phyloP scores from a whole-genome alignment of 1,139 yeast genomes.

The Suhomyces bolitotheri region DNA sequence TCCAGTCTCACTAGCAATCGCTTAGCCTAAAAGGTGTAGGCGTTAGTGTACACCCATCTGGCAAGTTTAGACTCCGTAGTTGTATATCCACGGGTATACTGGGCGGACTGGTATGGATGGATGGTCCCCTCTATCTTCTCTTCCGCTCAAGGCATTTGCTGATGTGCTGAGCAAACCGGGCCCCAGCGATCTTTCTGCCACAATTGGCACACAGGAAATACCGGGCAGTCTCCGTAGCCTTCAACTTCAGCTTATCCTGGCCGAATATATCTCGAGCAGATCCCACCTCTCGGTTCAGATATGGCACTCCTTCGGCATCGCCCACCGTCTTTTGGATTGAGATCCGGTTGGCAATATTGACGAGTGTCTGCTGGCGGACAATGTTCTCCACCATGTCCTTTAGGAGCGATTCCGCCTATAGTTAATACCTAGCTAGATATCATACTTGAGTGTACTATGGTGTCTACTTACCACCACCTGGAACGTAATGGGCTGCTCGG shows the following conservation, averaged over 20 bases:
- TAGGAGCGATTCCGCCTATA: slow-evolving; percentile 25
- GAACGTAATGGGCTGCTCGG: slow-evolving; percentile 19
- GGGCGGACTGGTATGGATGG: too few species aligned
- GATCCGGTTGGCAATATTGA: slow-evolving; percentile 28
- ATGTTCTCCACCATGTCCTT: slow-evolving; percentile 39
- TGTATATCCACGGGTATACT: too few species aligned
- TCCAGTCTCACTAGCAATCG: too few species aligned
- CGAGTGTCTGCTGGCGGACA: slow-evolving; percentile 36
- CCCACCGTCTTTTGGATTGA: slow-evolving; percentile 25
- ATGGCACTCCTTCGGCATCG: slow-evolving; percentile 10
- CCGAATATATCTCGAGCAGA: slow-evolving; percentile 40
- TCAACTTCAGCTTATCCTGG: slow-evolving; percentile 43
- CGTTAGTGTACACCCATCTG: too few species aligned
- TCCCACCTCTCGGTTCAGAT: slow-evolving; percentile 14
- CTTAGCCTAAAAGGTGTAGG: too few species aligned
- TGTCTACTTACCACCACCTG: slow-evolving; percentile 19
- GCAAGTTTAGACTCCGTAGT: too few species aligned
- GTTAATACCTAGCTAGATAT: slow-evolving; percentile 4
- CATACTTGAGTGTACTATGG: background rate
- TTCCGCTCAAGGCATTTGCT: slow-evolving; percentile 72
- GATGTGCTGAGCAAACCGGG: slow-evolving; percentile 88
- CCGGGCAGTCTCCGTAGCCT: slow-evolving; percentile 39
- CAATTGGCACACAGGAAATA: slow-evolving; percentile 84
- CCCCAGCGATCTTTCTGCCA: slow-evolving; percentile 83
- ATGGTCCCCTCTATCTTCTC: slow-evolving; percentile 15